Evolutionary conservation across 306 rosid species (phyloP).

Genomic region (Cucurbita ficifolia): DNA sequence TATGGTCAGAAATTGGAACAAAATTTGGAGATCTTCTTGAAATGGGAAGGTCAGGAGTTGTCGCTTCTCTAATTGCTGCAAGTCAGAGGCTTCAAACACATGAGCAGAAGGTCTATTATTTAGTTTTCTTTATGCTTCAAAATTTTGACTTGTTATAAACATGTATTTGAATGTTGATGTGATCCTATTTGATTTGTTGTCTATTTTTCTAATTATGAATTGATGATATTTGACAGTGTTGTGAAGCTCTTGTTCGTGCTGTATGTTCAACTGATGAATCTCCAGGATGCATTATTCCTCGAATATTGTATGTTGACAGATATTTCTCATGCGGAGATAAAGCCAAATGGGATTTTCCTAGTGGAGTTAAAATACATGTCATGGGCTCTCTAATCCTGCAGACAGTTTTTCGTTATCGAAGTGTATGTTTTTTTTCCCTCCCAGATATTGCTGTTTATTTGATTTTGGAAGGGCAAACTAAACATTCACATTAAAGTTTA

Average conservation of each 20-base stretch:
- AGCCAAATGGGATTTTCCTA: slow-evolving; percentile 62
- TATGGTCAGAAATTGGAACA: slow-evolving; percentile 75
- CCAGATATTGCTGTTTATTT: neutral
- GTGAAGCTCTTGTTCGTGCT: slow-evolving; percentile 62
- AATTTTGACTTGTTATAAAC: neutral
- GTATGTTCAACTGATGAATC: slow-evolving; percentile 41
- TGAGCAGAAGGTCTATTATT: slow-evolving; percentile 48
- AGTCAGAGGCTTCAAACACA: slow-evolving; percentile 65
- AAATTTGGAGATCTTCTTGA: slow-evolving; percentile 53
- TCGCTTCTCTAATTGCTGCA: slow-evolving; percentile 67
- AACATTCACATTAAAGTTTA: neutral
- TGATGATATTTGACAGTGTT: slow-evolving; percentile 40
- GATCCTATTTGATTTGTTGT: neutral
- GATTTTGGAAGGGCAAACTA: neutral
- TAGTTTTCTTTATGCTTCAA: slow-evolving; percentile 8
- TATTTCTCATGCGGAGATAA: slow-evolving; percentile 47
- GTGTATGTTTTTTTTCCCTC: slow-evolving; percentile 17
- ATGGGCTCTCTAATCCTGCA: slow-evolving; percentile 86
- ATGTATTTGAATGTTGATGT: neutral
- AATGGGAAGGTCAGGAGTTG: slow-evolving; percentile 87
- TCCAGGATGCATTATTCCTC: slow-evolving; percentile 56
- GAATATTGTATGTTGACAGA: slow-evolving; percentile 67
- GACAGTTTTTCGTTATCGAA: slow-evolving; percentile 35
- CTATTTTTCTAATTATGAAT: slow-evolving; percentile 11
- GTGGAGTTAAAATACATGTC: slow-evolving; percentile 43